A percentile compares a stretch with the other conserved stretches of the same genome.
Evolutionary conservation across 2,329 filamentous ascomycete genomes (phyloP).

Genomic region (Cordyceps pruinosa): DNA sequence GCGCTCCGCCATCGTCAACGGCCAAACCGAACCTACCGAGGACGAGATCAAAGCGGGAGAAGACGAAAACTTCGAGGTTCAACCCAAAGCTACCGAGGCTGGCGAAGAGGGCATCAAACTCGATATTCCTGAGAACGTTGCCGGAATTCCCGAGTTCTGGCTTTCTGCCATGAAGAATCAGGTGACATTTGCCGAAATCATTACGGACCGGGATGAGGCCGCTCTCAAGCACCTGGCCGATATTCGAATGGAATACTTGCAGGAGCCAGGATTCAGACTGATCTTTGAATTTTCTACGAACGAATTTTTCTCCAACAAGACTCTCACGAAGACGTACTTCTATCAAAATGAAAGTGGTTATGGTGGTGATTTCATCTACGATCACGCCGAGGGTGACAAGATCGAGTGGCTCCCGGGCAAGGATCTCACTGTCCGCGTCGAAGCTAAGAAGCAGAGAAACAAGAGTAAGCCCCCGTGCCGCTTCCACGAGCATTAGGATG

Average conservation of each 20-base stretch:
- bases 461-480: slow-evolving; percentile 65
- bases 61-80: slow-evolving; percentile 65
- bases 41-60: slow-evolving; percentile 83
- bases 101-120: slow-evolving; percentile 52
- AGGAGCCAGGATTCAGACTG: slow-evolving; percentile 94
- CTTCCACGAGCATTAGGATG: background rate
- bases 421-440: slow-evolving; percentile 87
- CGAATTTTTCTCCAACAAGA: slow-evolving; percentile 96
- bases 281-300: slow-evolving; percentile 97
- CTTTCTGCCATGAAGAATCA: slow-evolving; percentile 99
- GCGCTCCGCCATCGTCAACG: slow-evolving; percentile 89
- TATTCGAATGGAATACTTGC: slow-evolving; percentile 98
- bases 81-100: slow-evolving; percentile 65
- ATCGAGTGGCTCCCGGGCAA: slow-evolving; percentile 94
- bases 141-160: slow-evolving; percentile 98
- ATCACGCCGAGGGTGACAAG: slow-evolving; percentile 96
- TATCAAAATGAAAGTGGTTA: slow-evolving; percentile 99
- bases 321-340: slow-evolving; percentile 95
- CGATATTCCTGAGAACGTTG: slow-evolving; percentile 48
- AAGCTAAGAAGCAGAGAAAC: slow-evolving; percentile 99
- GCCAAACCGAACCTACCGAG: slow-evolving; percentile 74
- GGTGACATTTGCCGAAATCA: slow-evolving; percentile 93
- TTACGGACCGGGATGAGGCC: slow-evolving; percentile 93
- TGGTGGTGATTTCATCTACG: slow-evolving; percentile 98
- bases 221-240: slow-evolving; percentile 86